Conservation (phyloP, 495 filamentous ascomycete species). For the Parathielavia hyrcaniae region DNA sequence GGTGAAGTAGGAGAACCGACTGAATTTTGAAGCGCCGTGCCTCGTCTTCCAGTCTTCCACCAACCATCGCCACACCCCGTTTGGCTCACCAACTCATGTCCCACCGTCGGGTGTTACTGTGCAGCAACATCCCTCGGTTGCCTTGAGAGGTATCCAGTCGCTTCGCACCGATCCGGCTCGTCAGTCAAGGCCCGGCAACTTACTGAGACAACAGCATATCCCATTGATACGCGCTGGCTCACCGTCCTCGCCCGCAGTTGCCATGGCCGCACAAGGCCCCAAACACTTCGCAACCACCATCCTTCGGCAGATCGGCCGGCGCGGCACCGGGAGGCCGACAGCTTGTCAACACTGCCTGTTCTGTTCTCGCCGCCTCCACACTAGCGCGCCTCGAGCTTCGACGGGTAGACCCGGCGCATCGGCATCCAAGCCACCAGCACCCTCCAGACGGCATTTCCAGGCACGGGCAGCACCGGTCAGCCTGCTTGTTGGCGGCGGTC, state of each 20-base stretch:
- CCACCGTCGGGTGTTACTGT: constrained; percentile 3
- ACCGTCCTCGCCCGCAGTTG: background rate
- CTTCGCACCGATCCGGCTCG: background rate
- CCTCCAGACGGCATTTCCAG: background rate
- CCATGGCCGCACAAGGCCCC: constrained; percentile 16
- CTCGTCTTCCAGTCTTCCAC: background rate
- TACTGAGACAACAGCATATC: background rate
- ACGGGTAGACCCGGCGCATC: background rate
- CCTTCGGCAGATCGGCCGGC: constrained; percentile 8
- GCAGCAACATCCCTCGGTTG: background rate
- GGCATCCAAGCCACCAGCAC: background rate
- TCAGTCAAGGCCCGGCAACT: background rate
- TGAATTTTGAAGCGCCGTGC: background rate
- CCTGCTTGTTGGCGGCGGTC: constrained; percentile 24
- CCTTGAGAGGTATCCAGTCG: background rate
- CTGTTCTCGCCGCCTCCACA: constrained; percentile 14
- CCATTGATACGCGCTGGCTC: background rate
- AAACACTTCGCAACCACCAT: constrained; percentile 3
- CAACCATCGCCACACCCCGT: background rate
- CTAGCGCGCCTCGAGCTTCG: background rate
- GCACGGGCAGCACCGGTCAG: constrained; percentile 22
- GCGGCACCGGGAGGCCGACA: background rate
- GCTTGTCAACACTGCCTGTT: background rate
- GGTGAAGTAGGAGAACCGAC: background rate
- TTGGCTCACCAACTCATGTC: background rate